phyloP scores from a whole-genome alignment of 345 rosid species.

The Theobroma cacao region DNA sequence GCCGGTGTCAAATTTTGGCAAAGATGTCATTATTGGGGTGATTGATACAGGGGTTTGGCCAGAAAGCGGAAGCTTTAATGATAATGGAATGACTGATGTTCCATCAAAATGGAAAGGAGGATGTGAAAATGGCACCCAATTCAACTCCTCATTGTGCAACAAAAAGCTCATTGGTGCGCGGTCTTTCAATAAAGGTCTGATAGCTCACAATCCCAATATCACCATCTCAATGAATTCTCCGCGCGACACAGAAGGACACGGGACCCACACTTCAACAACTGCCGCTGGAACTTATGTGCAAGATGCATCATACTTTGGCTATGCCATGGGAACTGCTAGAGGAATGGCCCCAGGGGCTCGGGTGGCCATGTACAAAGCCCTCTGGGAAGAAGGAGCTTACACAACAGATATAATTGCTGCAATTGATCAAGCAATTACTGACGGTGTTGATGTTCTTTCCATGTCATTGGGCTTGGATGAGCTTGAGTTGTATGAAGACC shows the following conservation, averaged over 20 bases:
- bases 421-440: slow-evolving; percentile 51
- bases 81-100: slow-evolving; percentile 33
- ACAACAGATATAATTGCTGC: slow-evolving; percentile 44
- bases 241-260: slow-evolving; percentile 48
- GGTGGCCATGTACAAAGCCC: slow-evolving; percentile 53
- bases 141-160: slow-evolving; percentile 49
- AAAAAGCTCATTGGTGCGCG: slow-evolving; percentile 55
- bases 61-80: slow-evolving; percentile 41
- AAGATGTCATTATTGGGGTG: slow-evolving; percentile 41
- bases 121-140: slow-evolving; percentile 43
- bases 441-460: slow-evolving; percentile 53
- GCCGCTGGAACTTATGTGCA: slow-evolving; percentile 43
- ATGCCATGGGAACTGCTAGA: slow-evolving; percentile 40
- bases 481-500: slow-evolving; percentile 36
- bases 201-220: slow-evolving; percentile 30
- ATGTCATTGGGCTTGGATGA: slow-evolving; percentile 39
- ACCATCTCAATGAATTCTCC: slow-evolving; percentile 51
- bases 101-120: slow-evolving; percentile 50
- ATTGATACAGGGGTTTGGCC: slow-evolving; percentile 56
- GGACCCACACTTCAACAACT: slow-evolving; percentile 56
- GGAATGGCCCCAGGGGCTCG: slow-evolving; percentile 48
- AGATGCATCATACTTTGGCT: slow-evolving; percentile 41
- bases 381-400: slow-evolving; percentile 34
- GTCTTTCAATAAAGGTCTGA: slow-evolving; percentile 42
- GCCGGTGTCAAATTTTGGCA: slow-evolving; percentile 43